A percentile compares a stretch with the other conserved stretches of the same genome.
Conservation (phyloP, 2,329 filamentous ascomycete species). For the Westerdykella sp. region DNA sequence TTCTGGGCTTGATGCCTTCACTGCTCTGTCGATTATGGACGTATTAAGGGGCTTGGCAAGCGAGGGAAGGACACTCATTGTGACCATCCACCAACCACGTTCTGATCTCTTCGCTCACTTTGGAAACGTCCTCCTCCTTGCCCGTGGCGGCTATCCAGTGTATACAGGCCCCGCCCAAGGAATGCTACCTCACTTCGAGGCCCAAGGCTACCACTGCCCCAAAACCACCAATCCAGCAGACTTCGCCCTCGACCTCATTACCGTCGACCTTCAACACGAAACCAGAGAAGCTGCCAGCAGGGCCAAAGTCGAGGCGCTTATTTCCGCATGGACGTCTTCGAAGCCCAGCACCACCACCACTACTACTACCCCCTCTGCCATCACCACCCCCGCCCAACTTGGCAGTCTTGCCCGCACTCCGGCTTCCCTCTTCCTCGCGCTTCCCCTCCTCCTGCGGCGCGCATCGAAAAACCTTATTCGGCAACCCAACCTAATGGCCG, state of each 20-base stretch:
- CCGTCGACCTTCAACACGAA: constrained; percentile 64
- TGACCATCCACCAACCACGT: constrained; percentile 73
- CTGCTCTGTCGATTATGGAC: constrained; percentile 69
- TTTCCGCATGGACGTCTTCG: constrained; percentile 51
- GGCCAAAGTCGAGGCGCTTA: constrained; percentile 55
- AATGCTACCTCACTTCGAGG: constrained; percentile 61
- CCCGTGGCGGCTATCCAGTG: constrained; percentile 61
- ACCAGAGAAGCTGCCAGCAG: constrained; percentile 57
- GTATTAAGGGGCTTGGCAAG: constrained; percentile 64
- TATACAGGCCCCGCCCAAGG: constrained; percentile 58
- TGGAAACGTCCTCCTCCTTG: constrained; percentile 64
- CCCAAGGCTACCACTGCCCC: constrained; percentile 58
- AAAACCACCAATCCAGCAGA: constrained; percentile 69
- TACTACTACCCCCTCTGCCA: constrained; percentile 14
- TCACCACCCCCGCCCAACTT: constrained; percentile 65
- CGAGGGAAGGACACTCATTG: constrained; percentile 66
- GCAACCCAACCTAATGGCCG: constrained; percentile 32
- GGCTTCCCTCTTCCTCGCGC: constrained; percentile 56
- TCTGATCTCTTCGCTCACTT: constrained; percentile 68
- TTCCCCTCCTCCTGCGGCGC: constrained; percentile 62
- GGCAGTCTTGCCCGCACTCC: constrained; percentile 61
- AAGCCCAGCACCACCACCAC: constrained; percentile 19
- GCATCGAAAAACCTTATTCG: constrained; percentile 56
- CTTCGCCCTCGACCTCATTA: constrained; percentile 71
- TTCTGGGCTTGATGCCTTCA: constrained; percentile 71